phyloP scores from a whole-genome alignment of 176 grass and related monocot genomes.

The Hyparrhenia diplandra region DNA sequence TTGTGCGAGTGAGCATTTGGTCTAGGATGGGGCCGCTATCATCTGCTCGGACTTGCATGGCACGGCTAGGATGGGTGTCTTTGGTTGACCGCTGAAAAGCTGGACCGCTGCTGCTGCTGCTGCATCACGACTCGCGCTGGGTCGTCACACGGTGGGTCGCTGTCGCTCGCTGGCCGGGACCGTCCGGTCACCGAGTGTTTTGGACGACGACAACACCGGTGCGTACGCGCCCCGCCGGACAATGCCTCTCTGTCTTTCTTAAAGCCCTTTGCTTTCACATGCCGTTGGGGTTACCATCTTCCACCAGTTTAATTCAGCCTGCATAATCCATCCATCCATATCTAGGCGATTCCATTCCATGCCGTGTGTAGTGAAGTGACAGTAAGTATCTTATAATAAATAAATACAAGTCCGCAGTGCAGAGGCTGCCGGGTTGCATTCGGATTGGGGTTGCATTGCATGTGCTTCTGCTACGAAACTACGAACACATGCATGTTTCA shows the following conservation, averaged over 20 bases:
- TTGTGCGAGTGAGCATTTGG: background rate
- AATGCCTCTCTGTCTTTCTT: too few relatives aligned
- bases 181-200: background rate
- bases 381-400: background rate
- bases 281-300: background rate
- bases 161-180: background rate
- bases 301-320: background rate
- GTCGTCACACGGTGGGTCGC: background rate
- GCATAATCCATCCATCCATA: background rate
- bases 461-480: too few relatives aligned
- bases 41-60: background rate
- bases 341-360: background rate
- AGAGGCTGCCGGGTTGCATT: background rate
- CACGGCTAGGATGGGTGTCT: background rate
- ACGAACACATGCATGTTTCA: background rate
- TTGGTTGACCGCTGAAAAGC: constrained; percentile 11
- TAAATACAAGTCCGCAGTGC: background rate
- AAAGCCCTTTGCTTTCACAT: background rate
- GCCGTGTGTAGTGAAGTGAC: too few relatives aligned
- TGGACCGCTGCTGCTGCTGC: background rate
- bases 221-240: too few relatives aligned
- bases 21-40: background rate
- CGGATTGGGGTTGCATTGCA: too few relatives aligned
- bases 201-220: too few relatives aligned
- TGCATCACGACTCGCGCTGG: too few relatives aligned